Conservation (phyloP, 176 grass and related monocot genomes). For the Dendrocalamus sinicus region DNA sequence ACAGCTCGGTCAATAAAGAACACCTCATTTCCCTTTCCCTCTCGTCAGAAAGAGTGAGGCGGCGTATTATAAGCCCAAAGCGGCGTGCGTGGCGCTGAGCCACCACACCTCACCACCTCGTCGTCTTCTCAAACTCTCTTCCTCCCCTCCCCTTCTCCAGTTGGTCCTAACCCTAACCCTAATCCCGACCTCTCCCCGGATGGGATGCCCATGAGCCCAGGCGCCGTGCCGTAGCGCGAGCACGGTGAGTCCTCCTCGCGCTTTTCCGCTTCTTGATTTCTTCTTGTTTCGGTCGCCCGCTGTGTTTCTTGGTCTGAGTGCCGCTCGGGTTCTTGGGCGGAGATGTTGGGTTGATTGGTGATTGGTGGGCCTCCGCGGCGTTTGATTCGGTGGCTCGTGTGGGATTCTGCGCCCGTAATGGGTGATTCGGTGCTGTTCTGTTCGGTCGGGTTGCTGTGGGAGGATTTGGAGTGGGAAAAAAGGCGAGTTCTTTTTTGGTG, state of each 20-base stretch:
- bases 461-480: background rate
- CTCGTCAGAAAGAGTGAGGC: too few species aligned
- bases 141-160: background rate
- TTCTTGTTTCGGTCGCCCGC: background rate
- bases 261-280: background rate
- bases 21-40: too few species aligned
- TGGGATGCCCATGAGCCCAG: background rate
- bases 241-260: slow-evolving; percentile 13
- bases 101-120: too few species aligned
- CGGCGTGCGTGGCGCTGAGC: too few species aligned
- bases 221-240: background rate
- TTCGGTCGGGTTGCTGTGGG: background rate
- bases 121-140: background rate
- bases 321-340: background rate
- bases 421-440: background rate
- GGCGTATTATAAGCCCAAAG: too few species aligned
- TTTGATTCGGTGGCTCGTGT: background rate
- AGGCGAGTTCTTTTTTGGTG: background rate
- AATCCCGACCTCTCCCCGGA: background rate
- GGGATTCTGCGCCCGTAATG: background rate
- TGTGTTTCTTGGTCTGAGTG: too few species aligned
- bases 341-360: background rate
- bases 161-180: slow-evolving; percentile 43
- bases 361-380: background rate
- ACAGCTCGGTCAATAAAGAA: too few species aligned